Conservation (phyloP, 257 asterid genomes). For the Solanum dulcamara region DNA sequence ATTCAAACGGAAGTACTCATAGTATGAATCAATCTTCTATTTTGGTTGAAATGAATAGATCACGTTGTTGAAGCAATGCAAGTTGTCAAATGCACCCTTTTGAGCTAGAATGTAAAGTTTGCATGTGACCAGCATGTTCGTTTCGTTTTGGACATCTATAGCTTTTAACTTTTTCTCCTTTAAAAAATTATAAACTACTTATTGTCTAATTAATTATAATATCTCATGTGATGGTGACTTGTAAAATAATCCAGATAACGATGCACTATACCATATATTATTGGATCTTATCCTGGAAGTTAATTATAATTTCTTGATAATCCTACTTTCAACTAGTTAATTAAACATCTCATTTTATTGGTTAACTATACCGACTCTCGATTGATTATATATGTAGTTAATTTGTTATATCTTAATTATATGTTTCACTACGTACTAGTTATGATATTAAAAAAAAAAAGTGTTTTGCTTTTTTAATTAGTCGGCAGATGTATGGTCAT, state of each 20-base stretch:
- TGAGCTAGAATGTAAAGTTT: neutral
- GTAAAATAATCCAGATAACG: neutral
- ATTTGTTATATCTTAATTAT: neutral
- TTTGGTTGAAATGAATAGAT: too few species aligned
- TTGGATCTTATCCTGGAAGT: neutral
- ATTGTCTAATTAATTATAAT: neutral
- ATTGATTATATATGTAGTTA: neutral
- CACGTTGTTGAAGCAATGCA: neutral
- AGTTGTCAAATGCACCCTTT: neutral
- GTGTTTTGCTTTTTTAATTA: neutral
- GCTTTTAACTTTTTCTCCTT: neutral
- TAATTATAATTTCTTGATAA: neutral
- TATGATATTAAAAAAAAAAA: neutral
- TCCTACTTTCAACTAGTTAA: neutral
- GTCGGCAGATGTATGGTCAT: conserved; percentile 74
- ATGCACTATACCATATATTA: neutral
- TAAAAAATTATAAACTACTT: too few species aligned
- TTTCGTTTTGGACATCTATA: too few species aligned
- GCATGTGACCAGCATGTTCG: neutral
- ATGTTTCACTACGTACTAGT: neutral
- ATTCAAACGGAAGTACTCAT: too few species aligned
- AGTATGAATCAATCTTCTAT: too few species aligned
- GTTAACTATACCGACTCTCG: neutral
- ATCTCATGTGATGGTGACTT: neutral
- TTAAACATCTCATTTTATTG: neutral